Percentiles rank a stretch among this genome's conserved stretches.
Conservation (phyloP, 2,329 filamentous ascomycete genomes). For the Diplodia mutila region DNA sequence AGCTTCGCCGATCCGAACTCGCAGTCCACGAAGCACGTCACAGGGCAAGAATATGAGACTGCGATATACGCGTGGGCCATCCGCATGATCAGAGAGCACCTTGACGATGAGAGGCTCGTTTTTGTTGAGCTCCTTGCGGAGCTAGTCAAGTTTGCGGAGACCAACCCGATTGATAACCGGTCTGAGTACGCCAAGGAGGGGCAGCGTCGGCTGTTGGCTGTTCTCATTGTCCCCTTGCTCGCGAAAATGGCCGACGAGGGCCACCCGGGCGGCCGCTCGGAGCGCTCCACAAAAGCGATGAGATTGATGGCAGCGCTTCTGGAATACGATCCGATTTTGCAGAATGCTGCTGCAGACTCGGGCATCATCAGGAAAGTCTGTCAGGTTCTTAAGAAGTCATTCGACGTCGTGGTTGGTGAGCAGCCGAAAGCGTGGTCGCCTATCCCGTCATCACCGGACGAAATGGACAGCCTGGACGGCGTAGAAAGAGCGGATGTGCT, state of each 20-base stretch:
- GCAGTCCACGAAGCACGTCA: constrained; percentile 35
- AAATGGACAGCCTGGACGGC: constrained; percentile 12
- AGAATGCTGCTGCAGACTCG: constrained; percentile 79
- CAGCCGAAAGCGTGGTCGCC: constrained; percentile 61
- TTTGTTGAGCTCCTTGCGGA: constrained; percentile 46
- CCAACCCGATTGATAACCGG: constrained; percentile 40
- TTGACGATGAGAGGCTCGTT: constrained; percentile 46
- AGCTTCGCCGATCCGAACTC: constrained; percentile 38
- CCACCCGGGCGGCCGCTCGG: constrained; percentile 30
- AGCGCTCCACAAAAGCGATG: constrained; percentile 59
- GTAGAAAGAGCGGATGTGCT: constrained; percentile 18
- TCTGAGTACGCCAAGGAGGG: constrained; percentile 43
- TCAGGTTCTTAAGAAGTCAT: constrained; percentile 67
- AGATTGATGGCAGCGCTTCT: constrained; percentile 77
- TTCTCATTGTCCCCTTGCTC: constrained; percentile 52
- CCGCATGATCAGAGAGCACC: constrained; percentile 47
- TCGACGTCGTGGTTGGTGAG: constrained; percentile 55
- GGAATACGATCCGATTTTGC: constrained; percentile 75
- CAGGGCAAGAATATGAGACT: constrained; percentile 50
- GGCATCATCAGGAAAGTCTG: constrained; percentile 65
- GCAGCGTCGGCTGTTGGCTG: constrained; percentile 46
- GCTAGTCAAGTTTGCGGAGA: constrained; percentile 37
- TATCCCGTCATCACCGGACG: constrained; percentile 32
- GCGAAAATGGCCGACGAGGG: constrained; percentile 51
- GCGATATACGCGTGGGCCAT: constrained; percentile 54